Conservation (phyloP, 805 yeast species). For the Debaryomyces prosopidis region DNA sequence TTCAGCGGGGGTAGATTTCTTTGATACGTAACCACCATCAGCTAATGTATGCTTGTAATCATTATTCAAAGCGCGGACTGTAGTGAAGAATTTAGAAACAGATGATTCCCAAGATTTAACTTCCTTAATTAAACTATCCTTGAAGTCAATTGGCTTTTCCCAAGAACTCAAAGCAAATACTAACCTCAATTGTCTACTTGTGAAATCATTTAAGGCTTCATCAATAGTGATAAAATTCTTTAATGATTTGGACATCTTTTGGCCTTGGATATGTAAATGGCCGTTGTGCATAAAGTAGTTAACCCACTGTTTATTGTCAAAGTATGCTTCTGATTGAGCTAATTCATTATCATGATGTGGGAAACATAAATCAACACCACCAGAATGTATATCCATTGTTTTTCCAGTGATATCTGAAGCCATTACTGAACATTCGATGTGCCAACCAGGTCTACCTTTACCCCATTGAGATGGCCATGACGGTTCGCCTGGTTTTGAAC, state of each 20-base stretch:
- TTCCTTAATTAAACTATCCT: constrained; percentile 73
- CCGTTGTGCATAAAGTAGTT: constrained; percentile 97
- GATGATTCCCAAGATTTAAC: constrained; percentile 75
- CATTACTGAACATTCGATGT: constrained; percentile 98
- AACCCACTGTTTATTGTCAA: constrained; percentile 90
- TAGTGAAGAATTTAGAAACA: constrained; percentile 79
- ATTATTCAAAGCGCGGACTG: constrained; percentile 74
- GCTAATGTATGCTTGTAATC: constrained; percentile 57
- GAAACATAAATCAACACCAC: constrained; percentile 96
- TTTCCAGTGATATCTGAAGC: constrained; percentile 86
- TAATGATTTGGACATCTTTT: constrained; percentile 93
- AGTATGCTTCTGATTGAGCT: constrained; percentile 95
- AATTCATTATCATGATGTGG: constrained; percentile 99
- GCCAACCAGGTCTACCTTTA: constrained; percentile 98
- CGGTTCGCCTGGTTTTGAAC: constrained; percentile 96
- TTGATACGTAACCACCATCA: constrained; percentile 55
- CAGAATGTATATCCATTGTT: constrained; percentile 90
- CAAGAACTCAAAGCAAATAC: constrained; percentile 90
- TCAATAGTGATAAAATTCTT: constrained; percentile 94
- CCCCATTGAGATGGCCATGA: constrained; percentile 97
- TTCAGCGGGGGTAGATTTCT: constrained; percentile 59
- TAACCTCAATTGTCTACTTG: constrained; percentile 82
- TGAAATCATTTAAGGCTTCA: constrained; percentile 73
- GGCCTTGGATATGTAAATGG: constrained; percentile 97
- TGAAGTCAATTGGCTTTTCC: constrained; percentile 92